Evolutionary conservation across 2,329 filamentous ascomycete species (phyloP).

Genomic region (Pezicula neosporulosa): DNA sequence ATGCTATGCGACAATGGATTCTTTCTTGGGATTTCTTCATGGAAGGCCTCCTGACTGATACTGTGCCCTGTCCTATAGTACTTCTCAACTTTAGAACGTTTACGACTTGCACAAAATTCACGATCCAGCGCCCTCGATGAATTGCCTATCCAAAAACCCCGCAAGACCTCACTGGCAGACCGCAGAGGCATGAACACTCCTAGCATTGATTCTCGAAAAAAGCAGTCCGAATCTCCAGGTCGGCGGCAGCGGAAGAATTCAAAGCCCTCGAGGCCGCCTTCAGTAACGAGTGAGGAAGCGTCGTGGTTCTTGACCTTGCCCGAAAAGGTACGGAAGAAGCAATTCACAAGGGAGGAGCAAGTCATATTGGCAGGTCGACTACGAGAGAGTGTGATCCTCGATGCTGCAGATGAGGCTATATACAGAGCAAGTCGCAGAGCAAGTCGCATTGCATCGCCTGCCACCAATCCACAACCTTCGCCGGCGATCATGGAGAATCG

Average conservation of each 20-base stretch:
- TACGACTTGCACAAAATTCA: slow-evolving; percentile 57
- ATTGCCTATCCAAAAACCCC: slow-evolving; percentile 21
- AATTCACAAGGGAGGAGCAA: slow-evolving; percentile 72
- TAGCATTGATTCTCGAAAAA: slow-evolving; percentile 20
- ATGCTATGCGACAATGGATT: neutral
- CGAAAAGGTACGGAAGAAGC: slow-evolving; percentile 67
- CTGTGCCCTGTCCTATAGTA: slow-evolving; percentile 44
- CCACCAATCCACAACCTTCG: slow-evolving; percentile 23
- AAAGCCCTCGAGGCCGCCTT: slow-evolving; percentile 24
- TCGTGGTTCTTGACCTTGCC: slow-evolving; percentile 69
- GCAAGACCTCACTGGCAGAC: slow-evolving; percentile 22
- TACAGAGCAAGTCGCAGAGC: slow-evolving; percentile 42
- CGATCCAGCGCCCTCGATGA: slow-evolving; percentile 27
- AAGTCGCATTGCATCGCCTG: slow-evolving; percentile 31
- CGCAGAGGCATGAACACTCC: slow-evolving; percentile 22
- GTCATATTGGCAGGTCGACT: slow-evolving; percentile 51
- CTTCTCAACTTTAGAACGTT: slow-evolving; percentile 69
- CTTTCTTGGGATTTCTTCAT: neutral
- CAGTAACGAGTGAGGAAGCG: slow-evolving; percentile 51
- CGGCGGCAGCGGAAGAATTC: slow-evolving; percentile 5
- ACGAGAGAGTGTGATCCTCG: slow-evolving; percentile 49
- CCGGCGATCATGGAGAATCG: slow-evolving; percentile 18
- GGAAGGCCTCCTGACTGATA: slow-evolving; percentile 6
- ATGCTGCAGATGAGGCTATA: slow-evolving; percentile 56
- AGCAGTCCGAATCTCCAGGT: slow-evolving; percentile 18